Conservation (phyloP, 345 rosid genomes). For the Eucalyptus erythrocorys region DNA sequence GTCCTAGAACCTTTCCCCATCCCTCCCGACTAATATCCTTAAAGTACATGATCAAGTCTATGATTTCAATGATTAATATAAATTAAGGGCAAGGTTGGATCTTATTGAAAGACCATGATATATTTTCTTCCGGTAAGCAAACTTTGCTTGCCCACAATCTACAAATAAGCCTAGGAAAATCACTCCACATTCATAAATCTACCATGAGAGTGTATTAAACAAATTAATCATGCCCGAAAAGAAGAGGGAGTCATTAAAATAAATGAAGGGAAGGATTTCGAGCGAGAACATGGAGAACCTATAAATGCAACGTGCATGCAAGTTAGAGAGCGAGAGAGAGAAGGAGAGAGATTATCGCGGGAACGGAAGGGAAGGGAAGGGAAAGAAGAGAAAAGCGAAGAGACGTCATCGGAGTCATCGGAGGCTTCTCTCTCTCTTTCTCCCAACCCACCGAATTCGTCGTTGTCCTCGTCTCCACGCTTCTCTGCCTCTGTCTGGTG, state of each 20-base stretch:
- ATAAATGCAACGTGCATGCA: background rate
- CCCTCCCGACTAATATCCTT: background rate
- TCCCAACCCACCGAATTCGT: background rate
- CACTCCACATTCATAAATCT: background rate
- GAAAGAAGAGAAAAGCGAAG: background rate
- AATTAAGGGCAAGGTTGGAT: background rate
- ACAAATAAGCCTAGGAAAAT: background rate
- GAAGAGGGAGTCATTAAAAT: background rate
- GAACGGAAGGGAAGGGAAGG: background rate
- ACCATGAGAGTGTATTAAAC: background rate
- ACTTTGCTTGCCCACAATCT: background rate
- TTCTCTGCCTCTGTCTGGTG: background rate
- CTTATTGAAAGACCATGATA: background rate
- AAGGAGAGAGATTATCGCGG: background rate
- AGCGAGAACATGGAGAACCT: background rate
- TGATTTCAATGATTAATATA: background rate
- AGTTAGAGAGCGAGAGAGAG: background rate
- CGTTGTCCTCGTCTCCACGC: background rate
- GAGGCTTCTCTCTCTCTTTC: background rate
- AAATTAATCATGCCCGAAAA: background rate
- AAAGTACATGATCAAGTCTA: background rate
- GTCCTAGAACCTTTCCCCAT: background rate
- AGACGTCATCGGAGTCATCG: background rate
- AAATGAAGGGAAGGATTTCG: background rate
- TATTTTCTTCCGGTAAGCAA: background rate